Conservation (phyloP, 768 basidiomycete species). For the Termitomyces sp. region DNA sequence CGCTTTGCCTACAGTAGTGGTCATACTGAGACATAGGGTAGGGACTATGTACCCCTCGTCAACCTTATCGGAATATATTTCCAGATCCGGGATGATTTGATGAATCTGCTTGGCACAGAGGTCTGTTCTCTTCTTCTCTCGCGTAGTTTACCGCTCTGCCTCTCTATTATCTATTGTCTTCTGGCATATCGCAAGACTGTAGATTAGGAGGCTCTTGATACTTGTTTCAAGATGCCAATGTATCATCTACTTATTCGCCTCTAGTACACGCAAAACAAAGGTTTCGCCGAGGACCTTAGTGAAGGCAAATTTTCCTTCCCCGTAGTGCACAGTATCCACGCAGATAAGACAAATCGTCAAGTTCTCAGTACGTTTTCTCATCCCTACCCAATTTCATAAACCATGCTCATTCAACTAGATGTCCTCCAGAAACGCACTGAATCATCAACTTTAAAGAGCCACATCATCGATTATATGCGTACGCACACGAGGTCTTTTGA, state of each 20-base stretch:
- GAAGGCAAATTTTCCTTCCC: conserved; percentile 99
- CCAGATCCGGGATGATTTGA: conserved; percentile 96
- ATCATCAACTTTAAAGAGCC: conserved; percentile 73
- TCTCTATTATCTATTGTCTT: background rate
- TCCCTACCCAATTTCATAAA: background rate
- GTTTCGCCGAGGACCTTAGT: conserved; percentile 89
- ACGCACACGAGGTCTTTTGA: conserved; percentile 78
- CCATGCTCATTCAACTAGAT: conserved; percentile 37
- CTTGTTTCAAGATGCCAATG: background rate
- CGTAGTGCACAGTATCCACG: conserved; percentile 82
- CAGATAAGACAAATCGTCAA: conserved; percentile 69
- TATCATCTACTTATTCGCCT: background rate
- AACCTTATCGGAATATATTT: conserved; percentile 94
- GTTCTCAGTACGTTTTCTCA: conserved; percentile 65
- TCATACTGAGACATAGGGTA: conserved; percentile 22
- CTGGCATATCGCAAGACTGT: background rate
- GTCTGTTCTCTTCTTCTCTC: conserved; percentile 30
- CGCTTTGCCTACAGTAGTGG: background rate
- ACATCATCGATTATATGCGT: conserved; percentile 75
- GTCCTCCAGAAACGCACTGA: conserved; percentile 86
- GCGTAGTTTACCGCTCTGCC: background rate
- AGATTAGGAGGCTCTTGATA: background rate
- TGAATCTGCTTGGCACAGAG: conserved; percentile 87
- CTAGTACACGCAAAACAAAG: conserved; percentile 80
- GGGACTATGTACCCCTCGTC: conserved; percentile 87